Conservation (phyloP, 768 basidiomycete species). For the Panaeolus papilionaceus region DNA sequence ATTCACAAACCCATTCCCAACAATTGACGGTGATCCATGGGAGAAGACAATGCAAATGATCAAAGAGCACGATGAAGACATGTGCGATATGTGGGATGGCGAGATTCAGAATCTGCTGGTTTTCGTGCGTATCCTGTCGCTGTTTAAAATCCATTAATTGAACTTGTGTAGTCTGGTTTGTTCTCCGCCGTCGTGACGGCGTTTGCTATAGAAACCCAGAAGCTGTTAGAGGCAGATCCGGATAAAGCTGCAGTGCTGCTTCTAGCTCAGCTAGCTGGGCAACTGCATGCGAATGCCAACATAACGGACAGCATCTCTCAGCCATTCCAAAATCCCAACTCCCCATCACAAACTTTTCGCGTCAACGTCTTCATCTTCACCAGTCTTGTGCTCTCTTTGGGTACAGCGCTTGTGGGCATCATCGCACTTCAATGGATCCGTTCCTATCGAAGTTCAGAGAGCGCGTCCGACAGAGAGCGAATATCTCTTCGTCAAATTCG, state of each 20-base stretch:
- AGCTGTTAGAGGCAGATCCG: conserved; percentile 37
- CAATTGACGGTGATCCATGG: conserved; percentile 32
- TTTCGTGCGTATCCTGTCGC: conserved; percentile 32
- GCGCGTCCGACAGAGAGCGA: conserved; percentile 23
- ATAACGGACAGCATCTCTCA: conserved; percentile 12
- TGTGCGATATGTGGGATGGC: conserved; percentile 38
- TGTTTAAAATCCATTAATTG: background rate
- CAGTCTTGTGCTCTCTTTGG: conserved; percentile 34
- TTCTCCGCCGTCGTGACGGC: conserved; percentile 47
- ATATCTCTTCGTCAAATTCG: conserved; percentile 31
- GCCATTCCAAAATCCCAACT: conserved; percentile 17
- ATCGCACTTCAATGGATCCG: conserved; percentile 34
- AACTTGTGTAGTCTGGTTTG: conserved; percentile 41
- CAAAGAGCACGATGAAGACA: conserved; percentile 33
- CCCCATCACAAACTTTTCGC: conserved; percentile 23
- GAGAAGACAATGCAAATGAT: conserved; percentile 30
- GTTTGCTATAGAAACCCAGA: conserved; percentile 45
- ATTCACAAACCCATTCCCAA: conserved; percentile 19
- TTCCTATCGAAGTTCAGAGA: conserved; percentile 27
- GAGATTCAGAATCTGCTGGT: conserved; percentile 38
- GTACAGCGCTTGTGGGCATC: conserved; percentile 34
- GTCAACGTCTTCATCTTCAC: conserved; percentile 40
- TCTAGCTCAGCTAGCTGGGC: conserved; percentile 30
- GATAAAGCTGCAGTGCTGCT: conserved; percentile 31
- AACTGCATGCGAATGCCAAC: conserved; percentile 19